phyloP scores from a whole-genome alignment of 73 alveolate species.

The Uronychia setigera region DNA sequence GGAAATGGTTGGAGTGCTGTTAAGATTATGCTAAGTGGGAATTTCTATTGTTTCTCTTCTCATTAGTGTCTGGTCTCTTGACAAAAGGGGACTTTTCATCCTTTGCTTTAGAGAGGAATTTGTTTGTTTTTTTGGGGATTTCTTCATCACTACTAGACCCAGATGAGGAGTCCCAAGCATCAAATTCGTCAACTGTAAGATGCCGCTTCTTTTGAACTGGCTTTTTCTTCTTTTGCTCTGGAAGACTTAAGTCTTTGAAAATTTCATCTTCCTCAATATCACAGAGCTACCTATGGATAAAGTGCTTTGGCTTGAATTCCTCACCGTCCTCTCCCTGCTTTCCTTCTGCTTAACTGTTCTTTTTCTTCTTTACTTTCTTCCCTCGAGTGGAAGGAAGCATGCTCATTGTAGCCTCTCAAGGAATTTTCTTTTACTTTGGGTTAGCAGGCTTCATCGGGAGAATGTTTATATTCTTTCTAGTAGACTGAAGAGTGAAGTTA shows the following conservation, averaged over 20 bases:
- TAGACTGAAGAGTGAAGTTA: neutral
- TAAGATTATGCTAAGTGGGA: too few species aligned
- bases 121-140: neutral
- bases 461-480: neutral
- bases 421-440: neutral
- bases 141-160: neutral
- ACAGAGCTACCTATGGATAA: neutral
- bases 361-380: neutral
- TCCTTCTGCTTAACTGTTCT: neutral
- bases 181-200: too few species aligned
- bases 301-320: neutral
- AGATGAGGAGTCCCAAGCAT: neutral
- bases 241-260: neutral
- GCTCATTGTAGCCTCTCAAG: neutral
- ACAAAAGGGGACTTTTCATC: neutral
- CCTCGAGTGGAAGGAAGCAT: neutral
- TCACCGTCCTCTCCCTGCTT: neutral
- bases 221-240: neutral
- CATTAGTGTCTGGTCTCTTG: neutral
- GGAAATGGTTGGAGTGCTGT: too few species aligned
- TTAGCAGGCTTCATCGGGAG: neutral
- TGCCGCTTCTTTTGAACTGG: neutral
- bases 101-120: neutral
- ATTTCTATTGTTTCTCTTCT: too few species aligned
- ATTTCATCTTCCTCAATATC: neutral